Evolutionary conservation across 805 yeast genomes (phyloP), one percentile per base, ranked within the genome.

Genomic region (Pachysolen tannophilus): DNA sequence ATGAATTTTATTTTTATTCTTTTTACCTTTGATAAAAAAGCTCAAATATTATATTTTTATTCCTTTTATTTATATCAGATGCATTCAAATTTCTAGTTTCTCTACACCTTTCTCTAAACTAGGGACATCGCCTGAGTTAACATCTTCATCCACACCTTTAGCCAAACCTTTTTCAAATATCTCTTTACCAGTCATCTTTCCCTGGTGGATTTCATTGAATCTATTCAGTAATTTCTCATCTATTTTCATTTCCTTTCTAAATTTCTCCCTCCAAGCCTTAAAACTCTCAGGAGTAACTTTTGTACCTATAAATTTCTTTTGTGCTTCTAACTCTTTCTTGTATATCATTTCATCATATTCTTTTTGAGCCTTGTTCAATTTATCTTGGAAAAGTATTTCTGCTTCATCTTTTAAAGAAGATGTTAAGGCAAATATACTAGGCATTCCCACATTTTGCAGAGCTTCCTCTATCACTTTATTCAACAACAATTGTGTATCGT

Each of bases 91-190:
- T n/a, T n/a, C n/a, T n/a, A n/a, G n/a, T n/a, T n/a, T n/a, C n/a
- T n/a, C n/a, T n/a, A n/a, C n/a, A n/a, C n/a, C n/a, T n/a, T n/a
- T n/a, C n/a, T n/a, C n/a, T n/a, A n/a, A n/a, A n/a, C n/a, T n/a
- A n/a, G n/a, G n/a, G n/a, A n/a, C n/a, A n/a, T n/a, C n/a, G n/a
- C n/a, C n/a, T n/a, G n/a, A n/a, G n/a, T n/a, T n/a, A n/a, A n/a
- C 75, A 10, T 61, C 68, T 29, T 69, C 78, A 28, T 75, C 88
- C 17, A 63, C 78, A 24, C 73, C 79, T 34, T 78, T 80, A 28
- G 82, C 94, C 46, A 92, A 69, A 30, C 97, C 97, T 49, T 70
- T 70, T 52, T 87, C 97, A 52, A 90, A 90, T 41, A 92, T 82
- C 58, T 86, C 90, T 47, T 75, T 72, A 17, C 98, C 98, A 0